Percentiles rank a stretch among this genome's conserved stretches.
Evolutionary conservation across 768 basidiomycete species (phyloP).

Genomic region (Tephrocybe rancida): DNA sequence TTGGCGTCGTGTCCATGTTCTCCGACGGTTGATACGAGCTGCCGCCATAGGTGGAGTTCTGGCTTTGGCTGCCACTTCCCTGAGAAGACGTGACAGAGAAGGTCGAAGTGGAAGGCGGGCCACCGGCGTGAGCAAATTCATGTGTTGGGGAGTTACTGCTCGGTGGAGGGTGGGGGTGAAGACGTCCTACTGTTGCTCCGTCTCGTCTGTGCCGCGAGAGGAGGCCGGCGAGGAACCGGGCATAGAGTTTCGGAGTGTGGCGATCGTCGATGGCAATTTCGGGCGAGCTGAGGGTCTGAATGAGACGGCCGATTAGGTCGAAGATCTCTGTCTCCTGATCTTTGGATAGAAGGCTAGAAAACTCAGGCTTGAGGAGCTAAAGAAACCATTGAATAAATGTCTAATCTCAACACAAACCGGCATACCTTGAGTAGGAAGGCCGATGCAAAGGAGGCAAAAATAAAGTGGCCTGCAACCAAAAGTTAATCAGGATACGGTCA

Average conservation of each 20-base stretch:
- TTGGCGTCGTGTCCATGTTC: slow-evolving; percentile 34
- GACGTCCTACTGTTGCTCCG: slow-evolving; percentile 58
- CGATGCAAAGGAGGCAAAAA: slow-evolving; percentile 80
- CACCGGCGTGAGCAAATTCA: slow-evolving; percentile 17
- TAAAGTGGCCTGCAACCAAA: slow-evolving; percentile 59
- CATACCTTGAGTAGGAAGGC: slow-evolving; percentile 80
- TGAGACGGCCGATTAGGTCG: slow-evolving; percentile 69
- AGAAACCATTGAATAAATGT: not conserved
- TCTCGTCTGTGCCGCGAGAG: slow-evolving; percentile 71
- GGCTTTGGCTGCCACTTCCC: slow-evolving; percentile 18
- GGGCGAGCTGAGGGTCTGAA: slow-evolving; percentile 69
- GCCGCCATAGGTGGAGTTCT: slow-evolving; percentile 17
- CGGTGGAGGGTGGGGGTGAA: slow-evolving; percentile 52
- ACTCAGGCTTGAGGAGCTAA: slow-evolving; percentile 75
- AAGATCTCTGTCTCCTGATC: slow-evolving; percentile 73
- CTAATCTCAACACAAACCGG: not conserved
- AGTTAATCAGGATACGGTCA: not conserved
- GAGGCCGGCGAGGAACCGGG: slow-evolving; percentile 76
- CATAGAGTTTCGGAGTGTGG: slow-evolving; percentile 80
- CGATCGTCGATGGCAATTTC: slow-evolving; percentile 81
- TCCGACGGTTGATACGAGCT: slow-evolving; percentile 16
- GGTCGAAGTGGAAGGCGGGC: slow-evolving; percentile 27
- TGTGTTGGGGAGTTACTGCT: slow-evolving; percentile 26
- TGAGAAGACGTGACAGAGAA: slow-evolving; percentile 27
- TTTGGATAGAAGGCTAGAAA: slow-evolving; percentile 59